These are phyloP conservation scores for Agapanthus africanus DNA, from an alignment of 106 monocot species.

Conservation along the genomic window DNA sequence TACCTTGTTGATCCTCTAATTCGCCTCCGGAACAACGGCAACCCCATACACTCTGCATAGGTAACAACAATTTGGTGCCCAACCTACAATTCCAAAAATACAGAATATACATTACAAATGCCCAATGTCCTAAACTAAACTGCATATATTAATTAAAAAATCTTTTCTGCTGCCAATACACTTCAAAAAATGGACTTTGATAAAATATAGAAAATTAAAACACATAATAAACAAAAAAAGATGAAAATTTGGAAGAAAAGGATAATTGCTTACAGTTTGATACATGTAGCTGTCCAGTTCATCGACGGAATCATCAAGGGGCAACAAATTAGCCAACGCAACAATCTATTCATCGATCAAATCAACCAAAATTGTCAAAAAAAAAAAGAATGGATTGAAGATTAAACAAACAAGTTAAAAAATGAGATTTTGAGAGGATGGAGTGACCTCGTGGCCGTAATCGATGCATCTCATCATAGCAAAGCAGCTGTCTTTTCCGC, in stretches of 20 bases:
- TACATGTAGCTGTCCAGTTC: constrained; percentile 99
- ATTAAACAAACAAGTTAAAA: neutral
- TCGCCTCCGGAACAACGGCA: constrained; percentile 83
- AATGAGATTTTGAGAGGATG: neutral
- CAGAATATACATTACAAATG: neutral
- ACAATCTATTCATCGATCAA: constrained; percentile 42
- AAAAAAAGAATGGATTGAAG: neutral
- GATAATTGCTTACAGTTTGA: constrained; percentile 63
- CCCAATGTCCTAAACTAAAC: neutral
- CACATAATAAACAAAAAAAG: neutral
- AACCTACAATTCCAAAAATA: constrained; percentile 34
- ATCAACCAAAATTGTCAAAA: neutral
- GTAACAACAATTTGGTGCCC: constrained; percentile 84
- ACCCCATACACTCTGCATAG: constrained; percentile 96
- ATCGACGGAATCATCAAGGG: constrained; percentile 81
- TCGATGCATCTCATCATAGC: constrained; percentile 98
- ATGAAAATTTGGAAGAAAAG: neutral
- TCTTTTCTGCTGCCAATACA: too few species aligned
- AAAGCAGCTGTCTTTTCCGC: constrained; percentile 98
- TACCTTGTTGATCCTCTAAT: constrained; percentile 77
- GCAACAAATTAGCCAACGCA: constrained; percentile 90
- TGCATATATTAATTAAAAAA: too few species aligned
- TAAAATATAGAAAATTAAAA: too few species aligned
- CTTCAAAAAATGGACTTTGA: too few species aligned
- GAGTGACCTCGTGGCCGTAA: constrained; percentile 69